Conservation (phyloP, 2,329 filamentous ascomycete species). For the Fusarium virguliforme region DNA sequence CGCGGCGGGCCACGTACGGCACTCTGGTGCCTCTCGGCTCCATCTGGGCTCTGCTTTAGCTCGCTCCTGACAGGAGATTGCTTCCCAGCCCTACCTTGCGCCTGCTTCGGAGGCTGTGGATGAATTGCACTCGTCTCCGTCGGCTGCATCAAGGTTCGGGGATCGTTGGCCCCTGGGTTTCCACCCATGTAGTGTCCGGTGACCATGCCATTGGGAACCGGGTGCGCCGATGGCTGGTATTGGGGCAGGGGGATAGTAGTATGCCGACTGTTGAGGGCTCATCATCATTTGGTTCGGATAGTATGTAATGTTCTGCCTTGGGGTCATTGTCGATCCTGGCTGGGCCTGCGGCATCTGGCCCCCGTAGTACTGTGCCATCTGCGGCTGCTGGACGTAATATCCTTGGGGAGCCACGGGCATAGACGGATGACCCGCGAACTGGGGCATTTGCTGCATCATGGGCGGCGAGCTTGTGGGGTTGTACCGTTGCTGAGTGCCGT, state of each 20-base stretch:
- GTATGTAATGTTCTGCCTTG: conserved; percentile 61
- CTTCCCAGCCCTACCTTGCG: conserved; percentile 46
- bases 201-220: conserved; percentile 55
- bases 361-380: conserved; percentile 63
- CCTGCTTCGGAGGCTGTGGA: conserved; percentile 37
- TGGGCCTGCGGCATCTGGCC: conserved; percentile 59
- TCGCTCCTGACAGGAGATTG: conserved; percentile 31
- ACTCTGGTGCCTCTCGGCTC: conserved; percentile 44
- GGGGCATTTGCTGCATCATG: conserved; percentile 60
- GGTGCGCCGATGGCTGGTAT: conserved; percentile 55
- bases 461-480: conserved; percentile 56
- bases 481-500: conserved; percentile 56
- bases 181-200: conserved; percentile 56
- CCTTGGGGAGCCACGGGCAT: conserved; percentile 61
- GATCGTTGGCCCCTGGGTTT: conserved; percentile 46
- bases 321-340: conserved; percentile 55
- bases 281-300: conserved; percentile 63
- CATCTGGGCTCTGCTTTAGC: conserved; percentile 44
- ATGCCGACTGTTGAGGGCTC: conserved; percentile 60
- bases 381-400: conserved; percentile 66
- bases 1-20: conserved; percentile 56
- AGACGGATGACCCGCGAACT: conserved; percentile 58
- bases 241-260: conserved; percentile 63
- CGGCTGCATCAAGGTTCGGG: conserved; percentile 44
- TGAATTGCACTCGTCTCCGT: conserved; percentile 27